A percentile compares a stretch with the other conserved stretches of the same genome.
These are phyloP conservation scores for Gossypium schwendimanii DNA, from an alignment of 441 rosid species.

Conservation along the genomic window DNA sequence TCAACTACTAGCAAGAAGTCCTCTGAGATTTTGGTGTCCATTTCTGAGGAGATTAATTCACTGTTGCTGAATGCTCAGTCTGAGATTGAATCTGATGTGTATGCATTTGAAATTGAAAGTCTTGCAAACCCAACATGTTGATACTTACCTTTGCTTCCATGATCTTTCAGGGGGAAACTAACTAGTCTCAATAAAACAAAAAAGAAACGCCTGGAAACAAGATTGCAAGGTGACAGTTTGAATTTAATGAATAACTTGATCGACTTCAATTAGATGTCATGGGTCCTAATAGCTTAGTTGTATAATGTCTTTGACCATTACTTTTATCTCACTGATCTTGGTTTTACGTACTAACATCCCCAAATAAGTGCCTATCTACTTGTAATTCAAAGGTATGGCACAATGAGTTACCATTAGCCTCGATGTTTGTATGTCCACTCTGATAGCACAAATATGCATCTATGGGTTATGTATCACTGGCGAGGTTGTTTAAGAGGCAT, in stretches of 20 bases:
- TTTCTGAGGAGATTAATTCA: conserved; percentile 51
- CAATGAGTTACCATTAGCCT: background rate
- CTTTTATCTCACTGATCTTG: background rate
- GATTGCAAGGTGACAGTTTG: conserved; percentile 54
- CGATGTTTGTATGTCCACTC: background rate
- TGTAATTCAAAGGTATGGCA: background rate
- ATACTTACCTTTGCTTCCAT: conserved; percentile 17
- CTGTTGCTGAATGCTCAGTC: conserved; percentile 58
- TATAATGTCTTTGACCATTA: background rate
- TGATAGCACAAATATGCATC: background rate
- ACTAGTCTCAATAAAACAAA: conserved; percentile 52
- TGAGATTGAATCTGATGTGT: conserved; percentile 68
- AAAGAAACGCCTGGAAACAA: conserved; percentile 63
- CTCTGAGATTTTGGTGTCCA: conserved; percentile 62
- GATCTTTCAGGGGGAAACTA: conserved; percentile 50
- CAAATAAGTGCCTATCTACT: background rate
- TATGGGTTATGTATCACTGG: background rate
- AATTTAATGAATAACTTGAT: background rate
- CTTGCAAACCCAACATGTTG: conserved; percentile 14
- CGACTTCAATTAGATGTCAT: background rate
- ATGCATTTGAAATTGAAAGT: conserved; percentile 27
- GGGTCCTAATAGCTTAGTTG: background rate
- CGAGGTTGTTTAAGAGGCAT: background rate
- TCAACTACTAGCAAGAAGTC: conserved; percentile 59
- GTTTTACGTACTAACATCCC: background rate